phyloP scores from a whole-genome alignment of 2,329 filamentous ascomycete species.

The Cyclaneusma minus region DNA sequence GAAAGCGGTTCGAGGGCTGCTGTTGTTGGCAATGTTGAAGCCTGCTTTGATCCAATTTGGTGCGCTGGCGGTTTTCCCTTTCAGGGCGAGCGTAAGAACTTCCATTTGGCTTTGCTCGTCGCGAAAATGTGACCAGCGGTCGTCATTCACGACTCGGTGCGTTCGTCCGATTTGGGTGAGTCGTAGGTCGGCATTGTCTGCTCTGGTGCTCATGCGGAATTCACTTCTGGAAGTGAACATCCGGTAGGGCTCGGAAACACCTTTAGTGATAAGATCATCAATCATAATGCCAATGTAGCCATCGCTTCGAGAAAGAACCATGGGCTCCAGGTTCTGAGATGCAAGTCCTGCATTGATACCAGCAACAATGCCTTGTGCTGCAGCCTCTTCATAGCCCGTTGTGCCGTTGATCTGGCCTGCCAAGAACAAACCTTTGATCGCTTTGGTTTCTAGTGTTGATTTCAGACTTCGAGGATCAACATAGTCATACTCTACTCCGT shows the following conservation, averaged over 20 bases:
- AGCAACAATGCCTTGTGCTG: slow-evolving; percentile 81
- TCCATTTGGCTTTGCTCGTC: slow-evolving; percentile 52
- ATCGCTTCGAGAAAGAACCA: slow-evolving; percentile 65
- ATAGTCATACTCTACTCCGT: slow-evolving; percentile 97
- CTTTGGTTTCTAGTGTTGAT: slow-evolving; percentile 86
- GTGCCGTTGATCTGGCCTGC: slow-evolving; percentile 98
- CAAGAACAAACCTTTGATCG: slow-evolving; percentile 74
- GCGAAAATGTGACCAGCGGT: slow-evolving; percentile 57
- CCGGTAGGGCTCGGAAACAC: slow-evolving; percentile 89
- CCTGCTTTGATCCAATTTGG: slow-evolving; percentile 54
- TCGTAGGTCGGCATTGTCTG: slow-evolving; percentile 85
- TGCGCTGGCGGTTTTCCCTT: slow-evolving; percentile 38
- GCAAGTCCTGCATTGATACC: slow-evolving; percentile 88
- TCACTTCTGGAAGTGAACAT: slow-evolving; percentile 97
- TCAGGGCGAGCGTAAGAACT: slow-evolving; percentile 46
- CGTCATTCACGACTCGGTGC: slow-evolving; percentile 65
- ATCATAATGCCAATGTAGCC: slow-evolving; percentile 99
- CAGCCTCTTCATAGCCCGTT: slow-evolving; percentile 94
- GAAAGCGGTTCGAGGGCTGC: slow-evolving; percentile 53
- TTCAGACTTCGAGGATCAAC: slow-evolving; percentile 82
- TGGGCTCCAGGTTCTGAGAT: slow-evolving; percentile 45
- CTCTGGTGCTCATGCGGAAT: slow-evolving; percentile 80
- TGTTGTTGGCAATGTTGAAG: slow-evolving; percentile 52
- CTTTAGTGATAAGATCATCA: slow-evolving; percentile 92
- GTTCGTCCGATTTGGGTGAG: slow-evolving; percentile 64